These are phyloP conservation scores for Pestalotiopsis sp. DNA, from an alignment of 2,329 filamentous ascomycete genomes.

Conservation along the genomic window DNA sequence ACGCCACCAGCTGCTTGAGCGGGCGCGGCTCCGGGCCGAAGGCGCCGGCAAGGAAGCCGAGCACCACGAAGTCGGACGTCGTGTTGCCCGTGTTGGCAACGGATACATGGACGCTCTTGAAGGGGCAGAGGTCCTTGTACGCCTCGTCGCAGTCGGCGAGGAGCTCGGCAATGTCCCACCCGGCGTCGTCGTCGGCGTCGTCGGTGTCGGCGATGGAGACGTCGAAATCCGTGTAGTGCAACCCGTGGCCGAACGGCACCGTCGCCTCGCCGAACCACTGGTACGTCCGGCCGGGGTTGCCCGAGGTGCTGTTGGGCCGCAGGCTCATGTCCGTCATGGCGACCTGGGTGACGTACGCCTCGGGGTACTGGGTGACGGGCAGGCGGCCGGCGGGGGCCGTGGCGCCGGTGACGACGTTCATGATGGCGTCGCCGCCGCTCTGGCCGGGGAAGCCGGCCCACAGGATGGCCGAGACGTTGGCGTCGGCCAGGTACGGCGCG, in stretches of 20 bases:
- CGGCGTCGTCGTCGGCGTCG: background rate
- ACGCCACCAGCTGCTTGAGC: constrained; percentile 46
- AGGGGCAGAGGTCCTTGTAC: constrained; percentile 39
- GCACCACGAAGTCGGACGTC: constrained; percentile 46
- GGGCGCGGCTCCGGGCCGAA: constrained; percentile 45
- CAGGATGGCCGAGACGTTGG: constrained; percentile 46
- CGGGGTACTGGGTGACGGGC: constrained; percentile 51
- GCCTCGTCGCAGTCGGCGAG: constrained; percentile 29
- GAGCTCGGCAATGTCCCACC: constrained; percentile 36
- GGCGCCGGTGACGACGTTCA: constrained; percentile 50
- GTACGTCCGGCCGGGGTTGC: constrained; percentile 49
- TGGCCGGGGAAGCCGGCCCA: constrained; percentile 57
- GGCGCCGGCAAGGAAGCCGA: constrained; percentile 43
- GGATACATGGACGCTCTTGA: constrained; percentile 37
- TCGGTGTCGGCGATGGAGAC: constrained; percentile 7
- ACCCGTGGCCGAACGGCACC: constrained; percentile 46
- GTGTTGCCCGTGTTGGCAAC: constrained; percentile 42
- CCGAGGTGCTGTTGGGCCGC: constrained; percentile 37
- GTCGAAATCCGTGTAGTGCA: constrained; percentile 51
- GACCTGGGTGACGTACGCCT: constrained; percentile 43
- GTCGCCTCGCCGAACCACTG: constrained; percentile 50
- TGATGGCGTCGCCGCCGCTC: constrained; percentile 50
- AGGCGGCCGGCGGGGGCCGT: constrained; percentile 47
- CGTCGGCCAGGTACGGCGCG: constrained; percentile 42
- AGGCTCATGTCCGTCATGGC: constrained; percentile 53